Base-by-base conservation (phyloP, 2,329 filamentous ascomycete species). In the Graphilbum ipis-grandicollis region DNA sequence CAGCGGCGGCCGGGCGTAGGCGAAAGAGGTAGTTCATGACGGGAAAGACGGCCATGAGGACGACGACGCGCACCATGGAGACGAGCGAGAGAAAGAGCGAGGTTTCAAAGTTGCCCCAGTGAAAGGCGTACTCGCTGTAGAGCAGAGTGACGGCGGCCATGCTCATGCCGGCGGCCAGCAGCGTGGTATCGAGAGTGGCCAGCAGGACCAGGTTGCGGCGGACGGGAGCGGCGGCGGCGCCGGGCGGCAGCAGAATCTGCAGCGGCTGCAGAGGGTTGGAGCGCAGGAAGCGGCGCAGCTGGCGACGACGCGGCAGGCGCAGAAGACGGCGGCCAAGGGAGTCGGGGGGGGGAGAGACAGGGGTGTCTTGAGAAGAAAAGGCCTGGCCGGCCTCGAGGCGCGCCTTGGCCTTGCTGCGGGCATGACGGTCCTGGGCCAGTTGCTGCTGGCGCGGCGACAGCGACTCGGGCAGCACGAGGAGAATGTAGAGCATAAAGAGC, bases 141-240 rank as follows among this genome's bases (percentile, higher is more conserved):
- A 93, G 70, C 38, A 96, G 66, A 17, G 90, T 65, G 26, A 94
- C 75, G n/a, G 77, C 73, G 42, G 83, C 75, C 0, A 75, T 71
- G 34, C 86, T 83, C 66, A 94, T 81, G 8, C 78, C 75, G 0
- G 85, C 70, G 18, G 83, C 79, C 42, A 94, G 79, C 45, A 92
- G 70, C 44, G 83, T 73, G 19, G 79, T 81, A 51, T 96, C 90
- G 38, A 86, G 75, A 6, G 75, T 62, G 2, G 85, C 80, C 9
- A 98, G 66, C 0, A 88, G 58, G 3, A 93, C 52, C n/a, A 98
- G 61, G 50, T 98, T 98, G 37, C 76, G 66, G 14, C 85, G 75
- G 22, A 93, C 58, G 1, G 66, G 60, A 45, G 48, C 67, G 60
- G 51, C 74, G 3, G 73, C 71, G 1, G 66, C 67, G 0, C 78